Base-by-base conservation (phyloP, 2,329 filamentous ascomycete species). In the Fulvia fulva region DNA sequence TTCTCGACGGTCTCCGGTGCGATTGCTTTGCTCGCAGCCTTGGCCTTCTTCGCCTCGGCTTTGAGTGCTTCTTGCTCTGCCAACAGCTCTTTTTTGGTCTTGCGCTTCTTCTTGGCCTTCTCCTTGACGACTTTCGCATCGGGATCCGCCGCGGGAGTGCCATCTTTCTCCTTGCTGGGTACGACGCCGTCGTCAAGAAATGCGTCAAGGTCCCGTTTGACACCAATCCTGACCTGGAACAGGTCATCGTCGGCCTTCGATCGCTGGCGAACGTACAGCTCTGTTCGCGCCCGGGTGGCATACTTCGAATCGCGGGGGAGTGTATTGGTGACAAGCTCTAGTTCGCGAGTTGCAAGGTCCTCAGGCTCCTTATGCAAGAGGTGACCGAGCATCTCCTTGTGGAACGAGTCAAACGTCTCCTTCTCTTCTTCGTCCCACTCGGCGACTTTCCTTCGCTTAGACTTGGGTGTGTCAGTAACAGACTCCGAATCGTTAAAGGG, bases 221-320 rank as follows among this genome's bases (percentile, higher is more conserved):
- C 77, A 23, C 79, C 75, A 44, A 79, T 76, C 71, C 81, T 83
- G 46, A 88, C 78, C 14, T 84, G 86, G 69, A 91, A 91, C 5
- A 93, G 79, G 66, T 91, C 89, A 66, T 93, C 89, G 58, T 92
- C 89, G 71, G 90, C 91, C 77, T 91, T 93, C 67, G 87, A 88
- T 51, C 90, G 85, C 73, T 96, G 94, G 52, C 89, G 84, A 49
- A 87, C 83, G 55, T 83, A 82, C 58, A 89, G 83, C 21, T 89
- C 82, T 37, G 87, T 85, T 46, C 86, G 77, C 41, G 88, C 83
- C 41, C 90, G 80, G 73, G 93, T 94, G 63, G 89, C 86, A 73
- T 96, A 94, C 72, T 77, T 78, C n/a, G 80, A 81, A 37, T 74
- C 76, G 23, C 80, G 76, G 22, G 82, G 81, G 26, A 83, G 72